phyloP scores from a whole-genome alignment of 2,329 filamentous ascomycete species.

The Cercospora beticola region DNA sequence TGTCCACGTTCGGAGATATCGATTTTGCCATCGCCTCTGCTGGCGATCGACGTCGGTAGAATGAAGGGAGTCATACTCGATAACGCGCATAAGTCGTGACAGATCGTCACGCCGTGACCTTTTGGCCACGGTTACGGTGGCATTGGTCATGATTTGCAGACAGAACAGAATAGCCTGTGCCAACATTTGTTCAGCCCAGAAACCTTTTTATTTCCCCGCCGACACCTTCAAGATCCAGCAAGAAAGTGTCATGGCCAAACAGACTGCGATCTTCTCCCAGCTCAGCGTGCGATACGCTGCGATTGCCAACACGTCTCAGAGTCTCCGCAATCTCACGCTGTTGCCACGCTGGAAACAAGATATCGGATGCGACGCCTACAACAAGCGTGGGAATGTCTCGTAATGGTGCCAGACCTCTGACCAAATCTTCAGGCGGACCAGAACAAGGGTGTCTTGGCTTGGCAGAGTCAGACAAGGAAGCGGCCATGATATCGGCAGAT shows the following conservation, averaged over 20 bases:
- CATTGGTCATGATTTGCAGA: neutral
- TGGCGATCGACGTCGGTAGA: neutral
- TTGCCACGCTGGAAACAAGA: conserved; percentile 96
- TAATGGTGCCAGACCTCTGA: conserved; percentile 69
- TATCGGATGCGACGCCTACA: conserved; percentile 92
- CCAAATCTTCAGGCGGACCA: conserved; percentile 72
- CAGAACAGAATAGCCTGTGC: neutral
- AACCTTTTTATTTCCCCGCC: conserved; percentile 81
- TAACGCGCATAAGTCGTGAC: neutral
- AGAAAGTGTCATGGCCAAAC: conserved; percentile 95
- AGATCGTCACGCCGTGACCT: neutral
- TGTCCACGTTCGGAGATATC: neutral
- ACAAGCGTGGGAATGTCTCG: conserved; percentile 79
- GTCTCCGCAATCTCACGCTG: conserved; percentile 90
- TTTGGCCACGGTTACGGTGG: neutral
- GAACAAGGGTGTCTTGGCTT: conserved; percentile 34
- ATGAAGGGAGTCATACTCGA: neutral
- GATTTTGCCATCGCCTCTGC: neutral
- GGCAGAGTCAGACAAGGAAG: conserved; percentile 13
- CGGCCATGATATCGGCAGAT: conserved; percentile 41
- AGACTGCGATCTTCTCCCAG: conserved; percentile 89
- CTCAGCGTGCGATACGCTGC: conserved; percentile 81
- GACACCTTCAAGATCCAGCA: conserved; percentile 88
- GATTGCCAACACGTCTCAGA: conserved; percentile 73
- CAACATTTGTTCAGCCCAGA: conserved; percentile 54